Base-by-base conservation (phyloP, 768 basidiomycete species). In the Boletus patriciae region DNA sequence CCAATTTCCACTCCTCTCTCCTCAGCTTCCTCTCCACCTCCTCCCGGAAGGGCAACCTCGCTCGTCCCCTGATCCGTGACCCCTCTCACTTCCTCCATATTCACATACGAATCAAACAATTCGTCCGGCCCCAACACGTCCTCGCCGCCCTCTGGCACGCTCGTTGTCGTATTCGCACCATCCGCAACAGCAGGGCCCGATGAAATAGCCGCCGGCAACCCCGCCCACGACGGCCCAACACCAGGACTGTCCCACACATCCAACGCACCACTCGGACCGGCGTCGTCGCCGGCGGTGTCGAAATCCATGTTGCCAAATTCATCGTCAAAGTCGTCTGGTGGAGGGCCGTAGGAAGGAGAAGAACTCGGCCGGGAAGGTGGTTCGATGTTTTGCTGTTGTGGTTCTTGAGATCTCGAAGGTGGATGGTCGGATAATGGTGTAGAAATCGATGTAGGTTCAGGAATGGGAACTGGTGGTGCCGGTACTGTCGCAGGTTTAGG, bases 51-150 rank as follows among this genome's bases (percentile, higher is more conserved):
- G 13, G 31, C 46, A 23, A 6, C 43, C 15, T 46, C 45, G 9
- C n/a, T 27, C 21, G 27, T 25, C 33, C 6, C 50, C 15, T 41
- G 53, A 25, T 47, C 49, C 8, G 2, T 13, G 19, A 45, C 57
- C 18, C 37, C 65, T 37, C 36, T 55, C 2, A 59, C 21, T 10
- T 58, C 58, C 18, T 67, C 62, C 57, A 67, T 54, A 23, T 69
- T 65, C 40, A 69, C 25, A 49, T 59, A 69, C 44, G 67, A 67
- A 37, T 64, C 55, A 10, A 68, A 60, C 33, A 68, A 33, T 18
- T 50, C 27, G 12, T 69, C 67, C 2, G 43, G 29, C 12, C 31
- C 61, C 15, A 21, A 10, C 25, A 2, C 33, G 29, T 54, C 60
- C 29, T 52, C 66, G 18, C 1, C 34, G 1, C 27, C 23, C 10